Conservation (phyloP, 1,284 basidiomycete genomes). For the Ustilago cynodontis region DNA sequence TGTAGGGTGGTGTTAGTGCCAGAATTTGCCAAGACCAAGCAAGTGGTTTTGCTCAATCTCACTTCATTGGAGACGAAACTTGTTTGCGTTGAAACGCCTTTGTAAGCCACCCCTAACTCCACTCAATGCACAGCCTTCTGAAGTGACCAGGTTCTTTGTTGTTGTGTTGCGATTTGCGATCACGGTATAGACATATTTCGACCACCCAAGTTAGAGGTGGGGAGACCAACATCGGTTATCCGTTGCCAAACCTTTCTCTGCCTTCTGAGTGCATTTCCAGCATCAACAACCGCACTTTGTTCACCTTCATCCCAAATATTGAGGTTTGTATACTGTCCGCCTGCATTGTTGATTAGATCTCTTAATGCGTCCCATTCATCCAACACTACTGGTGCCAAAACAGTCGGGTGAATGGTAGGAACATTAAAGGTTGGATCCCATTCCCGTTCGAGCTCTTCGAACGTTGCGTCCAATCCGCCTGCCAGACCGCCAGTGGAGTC, state of each 20-base stretch:
- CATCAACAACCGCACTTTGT: conserved; percentile 27
- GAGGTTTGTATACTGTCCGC: conserved; percentile 39
- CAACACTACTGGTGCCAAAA: conserved; percentile 26
- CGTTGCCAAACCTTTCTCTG: conserved; percentile 38
- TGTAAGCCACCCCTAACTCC: neutral
- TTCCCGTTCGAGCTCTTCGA: conserved; percentile 39
- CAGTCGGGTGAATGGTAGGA: conserved; percentile 45
- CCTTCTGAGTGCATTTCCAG: conserved; percentile 35
- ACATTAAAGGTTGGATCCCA: conserved; percentile 41
- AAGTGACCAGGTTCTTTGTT: too few species aligned
- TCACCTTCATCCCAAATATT: conserved; percentile 41
- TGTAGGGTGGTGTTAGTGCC: conserved; percentile 86
- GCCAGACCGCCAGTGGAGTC: conserved; percentile 25
- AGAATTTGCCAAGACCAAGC: conserved; percentile 78
- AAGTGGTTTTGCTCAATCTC: conserved; percentile 77
- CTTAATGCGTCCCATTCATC: conserved; percentile 65
- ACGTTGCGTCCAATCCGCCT: conserved; percentile 20
- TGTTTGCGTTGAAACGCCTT: conserved; percentile 49
- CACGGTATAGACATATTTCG: too few species aligned
- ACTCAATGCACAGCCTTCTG: neutral
- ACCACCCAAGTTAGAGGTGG: too few species aligned
- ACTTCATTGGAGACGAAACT: conserved; percentile 74
- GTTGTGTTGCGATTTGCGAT: too few species aligned
- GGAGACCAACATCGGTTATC: conserved; percentile 28
- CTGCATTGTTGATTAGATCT: conserved; percentile 58